A percentile compares a stretch with the other conserved stretches of the same genome.
phyloP scores from a whole-genome alignment of 176 grass and related monocot species.

The Carex pumila region DNA sequence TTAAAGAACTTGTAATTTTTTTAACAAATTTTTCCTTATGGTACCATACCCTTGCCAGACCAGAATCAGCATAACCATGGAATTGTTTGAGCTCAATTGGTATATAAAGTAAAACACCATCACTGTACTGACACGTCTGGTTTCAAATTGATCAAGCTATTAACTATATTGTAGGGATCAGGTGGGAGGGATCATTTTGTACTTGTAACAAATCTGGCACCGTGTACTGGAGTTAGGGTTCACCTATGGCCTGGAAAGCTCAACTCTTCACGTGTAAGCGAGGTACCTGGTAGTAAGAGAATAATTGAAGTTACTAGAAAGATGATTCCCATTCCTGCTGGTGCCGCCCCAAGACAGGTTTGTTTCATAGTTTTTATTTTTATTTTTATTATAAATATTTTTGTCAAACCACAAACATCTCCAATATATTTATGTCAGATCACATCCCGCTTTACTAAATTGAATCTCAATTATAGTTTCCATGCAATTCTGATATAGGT shows the following conservation, averaged over 20 bases:
- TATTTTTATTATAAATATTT: not conserved
- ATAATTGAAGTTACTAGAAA: constrained; percentile 86
- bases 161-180: constrained; percentile 41
- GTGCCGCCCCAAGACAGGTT: constrained; percentile 84
- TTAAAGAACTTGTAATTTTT: constrained; percentile 71
- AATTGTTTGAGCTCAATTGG: not conserved
- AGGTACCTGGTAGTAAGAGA: constrained; percentile 53
- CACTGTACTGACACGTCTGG: too few relatives aligned
- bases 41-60: constrained; percentile 16
- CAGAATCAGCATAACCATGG: not conserved
- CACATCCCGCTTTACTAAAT: not conserved
- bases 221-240: constrained; percentile 93
- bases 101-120: not conserved
- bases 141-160: not conserved
- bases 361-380: constrained; percentile 16
- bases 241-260: constrained; percentile 83
- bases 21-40: not conserved
- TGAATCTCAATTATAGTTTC: not conserved
- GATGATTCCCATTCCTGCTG: constrained; percentile 85
- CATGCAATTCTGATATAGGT: not conserved
- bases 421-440: not conserved
- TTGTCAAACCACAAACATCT: not conserved
- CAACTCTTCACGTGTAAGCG: constrained; percentile 26
- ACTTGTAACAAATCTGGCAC: constrained; percentile 95
- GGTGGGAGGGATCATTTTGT: constrained; percentile 70